phyloP scores from a whole-genome alignment of 164 flowering plant species.

The Magnolia sinica region DNA sequence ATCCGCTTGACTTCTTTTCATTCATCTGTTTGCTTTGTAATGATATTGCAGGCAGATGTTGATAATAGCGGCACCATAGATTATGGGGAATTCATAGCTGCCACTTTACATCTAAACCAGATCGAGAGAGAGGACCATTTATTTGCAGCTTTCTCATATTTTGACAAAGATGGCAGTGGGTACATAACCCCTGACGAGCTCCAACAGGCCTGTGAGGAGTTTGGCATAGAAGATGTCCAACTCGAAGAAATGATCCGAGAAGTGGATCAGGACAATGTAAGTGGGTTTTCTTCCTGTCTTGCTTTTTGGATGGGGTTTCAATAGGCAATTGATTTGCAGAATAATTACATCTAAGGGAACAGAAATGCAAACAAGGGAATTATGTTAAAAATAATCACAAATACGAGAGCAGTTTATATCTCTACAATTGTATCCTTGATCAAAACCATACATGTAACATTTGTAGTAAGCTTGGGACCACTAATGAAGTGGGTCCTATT shows the following conservation, averaged over 20 bases:
- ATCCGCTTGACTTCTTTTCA: conserved; percentile 13
- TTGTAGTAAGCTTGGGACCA: neutral
- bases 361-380: neutral
- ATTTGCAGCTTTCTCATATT: conserved; percentile 25
- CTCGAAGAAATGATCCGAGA: conserved; percentile 27
- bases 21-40: neutral
- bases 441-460: neutral
- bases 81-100: conserved; percentile 27
- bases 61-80: conserved; percentile 26
- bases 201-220: conserved; percentile 28
- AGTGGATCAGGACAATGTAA: conserved; percentile 29
- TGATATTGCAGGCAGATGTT: conserved; percentile 22
- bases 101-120: conserved; percentile 23
- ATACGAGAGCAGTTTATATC: neutral
- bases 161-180: conserved; percentile 29
- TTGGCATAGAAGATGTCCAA: conserved; percentile 17
- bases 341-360: neutral
- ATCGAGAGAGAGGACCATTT: conserved; percentile 22
- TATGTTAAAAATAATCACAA: neutral
- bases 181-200: conserved; percentile 24
- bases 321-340: neutral
- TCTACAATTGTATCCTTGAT: neutral
- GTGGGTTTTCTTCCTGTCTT: neutral
- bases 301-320: neutral
- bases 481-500: neutral